Percentiles rank a stretch among this genome's conserved stretches.
Conservation (phyloP, 139 green algal species). For the Micractinium conductrix region DNA sequence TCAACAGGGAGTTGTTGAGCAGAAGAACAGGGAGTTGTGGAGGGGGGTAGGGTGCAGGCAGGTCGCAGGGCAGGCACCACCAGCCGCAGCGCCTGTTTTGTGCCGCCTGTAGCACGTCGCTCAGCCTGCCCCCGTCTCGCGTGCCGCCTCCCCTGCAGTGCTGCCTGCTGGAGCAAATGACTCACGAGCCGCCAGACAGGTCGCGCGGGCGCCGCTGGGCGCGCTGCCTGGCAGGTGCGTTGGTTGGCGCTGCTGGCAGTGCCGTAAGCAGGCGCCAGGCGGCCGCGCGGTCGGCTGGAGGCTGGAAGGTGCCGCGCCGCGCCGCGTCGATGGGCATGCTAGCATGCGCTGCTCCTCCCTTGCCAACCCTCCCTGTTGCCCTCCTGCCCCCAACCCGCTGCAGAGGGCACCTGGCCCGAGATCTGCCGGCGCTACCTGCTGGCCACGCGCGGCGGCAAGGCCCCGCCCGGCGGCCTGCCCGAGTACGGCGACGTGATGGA, state of each 20-base stretch:
- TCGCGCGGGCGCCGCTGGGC: slow-evolving; percentile 11
- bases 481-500: neutral
- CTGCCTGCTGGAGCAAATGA: slow-evolving; percentile 58
- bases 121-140: too few species aligned
- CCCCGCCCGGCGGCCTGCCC: neutral
- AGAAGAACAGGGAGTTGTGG: too few species aligned
- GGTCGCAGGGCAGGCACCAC: neutral
- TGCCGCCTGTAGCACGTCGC: neutral
- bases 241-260: neutral
- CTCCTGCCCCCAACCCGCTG: neutral
- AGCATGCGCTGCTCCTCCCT: too few species aligned
- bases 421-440: slow-evolving; percentile 63
- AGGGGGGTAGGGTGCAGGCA: too few species aligned
- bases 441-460: slow-evolving; percentile 34
- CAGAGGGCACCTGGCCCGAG: slow-evolving; percentile 58
- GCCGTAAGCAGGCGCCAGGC: too few species aligned
- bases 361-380: too few species aligned
- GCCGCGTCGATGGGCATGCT: too few species aligned
- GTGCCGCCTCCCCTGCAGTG: slow-evolving; percentile 36
- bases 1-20: neutral
- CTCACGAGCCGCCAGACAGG: slow-evolving; percentile 36
- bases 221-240: slow-evolving; percentile 6
- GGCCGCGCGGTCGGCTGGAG: too few species aligned
- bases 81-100: neutral
- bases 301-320: too few species aligned